These are phyloP conservation scores for Kwoniella shandongensis DNA, from an alignment of 768 basidiomycete genomes.

Conservation along the genomic window DNA sequence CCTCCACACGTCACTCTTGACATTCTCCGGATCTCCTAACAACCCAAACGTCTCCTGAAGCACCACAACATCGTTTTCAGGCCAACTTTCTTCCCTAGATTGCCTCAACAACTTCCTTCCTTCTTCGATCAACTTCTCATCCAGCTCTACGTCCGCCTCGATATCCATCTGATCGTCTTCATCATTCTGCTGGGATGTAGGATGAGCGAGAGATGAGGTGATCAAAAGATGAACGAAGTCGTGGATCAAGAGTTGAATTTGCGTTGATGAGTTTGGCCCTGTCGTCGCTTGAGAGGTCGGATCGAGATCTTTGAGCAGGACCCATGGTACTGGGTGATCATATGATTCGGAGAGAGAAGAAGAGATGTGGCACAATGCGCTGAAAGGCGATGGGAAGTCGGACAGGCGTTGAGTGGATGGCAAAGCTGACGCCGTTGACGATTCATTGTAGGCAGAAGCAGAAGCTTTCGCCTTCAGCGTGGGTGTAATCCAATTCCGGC, in stretches of 20 bases:
- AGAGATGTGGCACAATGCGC: slow-evolving; percentile 4
- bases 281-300: neutral
- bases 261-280: neutral
- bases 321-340: neutral
- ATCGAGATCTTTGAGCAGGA: slow-evolving; percentile 1
- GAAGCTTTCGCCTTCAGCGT: too few relatives aligned
- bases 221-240: slow-evolving; percentile 6
- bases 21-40: neutral
- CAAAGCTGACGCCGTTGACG: too few relatives aligned
- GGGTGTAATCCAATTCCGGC: slow-evolving; percentile 19
- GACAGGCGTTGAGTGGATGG: slow-evolving; percentile 1
- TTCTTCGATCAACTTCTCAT: neutral
- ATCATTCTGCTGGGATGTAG: neutral
- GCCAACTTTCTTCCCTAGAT: neutral
- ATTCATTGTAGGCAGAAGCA: too few relatives aligned
- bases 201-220: neutral
- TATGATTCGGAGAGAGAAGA: neutral
- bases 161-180: neutral
- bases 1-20: slow-evolving; percentile 60
- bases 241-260: neutral
- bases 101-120: slow-evolving; percentile 1
- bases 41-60: slow-evolving; percentile 13
- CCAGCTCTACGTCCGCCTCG: neutral
- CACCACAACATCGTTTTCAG: neutral
- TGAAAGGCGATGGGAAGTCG: slow-evolving; percentile 2